Evolutionary conservation across 345 rosid genomes (phyloP).

Genomic region (Euphorbia peplus): DNA sequence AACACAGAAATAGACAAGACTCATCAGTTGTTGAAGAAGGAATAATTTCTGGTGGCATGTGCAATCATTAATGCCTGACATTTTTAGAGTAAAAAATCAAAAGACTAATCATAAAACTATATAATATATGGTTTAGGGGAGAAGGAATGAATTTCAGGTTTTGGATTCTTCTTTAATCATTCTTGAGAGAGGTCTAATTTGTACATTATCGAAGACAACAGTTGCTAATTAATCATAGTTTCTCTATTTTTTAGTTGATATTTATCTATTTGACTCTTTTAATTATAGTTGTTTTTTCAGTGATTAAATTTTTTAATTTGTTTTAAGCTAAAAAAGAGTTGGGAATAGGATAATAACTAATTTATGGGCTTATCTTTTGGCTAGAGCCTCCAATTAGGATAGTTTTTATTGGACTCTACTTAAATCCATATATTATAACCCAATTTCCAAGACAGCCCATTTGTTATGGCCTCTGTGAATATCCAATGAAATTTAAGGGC

Average conservation of each 20-base stretch:
- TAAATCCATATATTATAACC: neutral
- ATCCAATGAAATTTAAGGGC: neutral
- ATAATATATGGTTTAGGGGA: conserved; percentile 18
- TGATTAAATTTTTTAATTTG: too few relatives aligned
- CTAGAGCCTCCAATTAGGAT: neutral
- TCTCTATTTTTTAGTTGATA: neutral
- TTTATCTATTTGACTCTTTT: neutral
- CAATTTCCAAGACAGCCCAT: neutral
- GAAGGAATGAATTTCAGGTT: conserved; percentile 13
- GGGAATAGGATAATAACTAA: too few relatives aligned
- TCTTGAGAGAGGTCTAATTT: conserved; percentile 15
- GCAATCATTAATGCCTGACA: too few relatives aligned
- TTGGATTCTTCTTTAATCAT: conserved; percentile 8
- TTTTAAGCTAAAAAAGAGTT: too few relatives aligned
- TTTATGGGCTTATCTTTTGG: neutral
- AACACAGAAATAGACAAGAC: neutral
- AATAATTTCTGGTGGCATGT: conserved; percentile 33
- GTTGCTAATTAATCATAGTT: neutral
- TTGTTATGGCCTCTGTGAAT: neutral
- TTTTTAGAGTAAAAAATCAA: conserved; percentile 22
- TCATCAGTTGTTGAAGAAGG: conserved; percentile 9
- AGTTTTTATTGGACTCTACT: too few relatives aligned
- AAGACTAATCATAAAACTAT: conserved; percentile 40
- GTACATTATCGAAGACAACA: conserved; percentile 11
- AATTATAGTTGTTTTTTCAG: too few relatives aligned